A percentile compares a stretch with the other conserved stretches of the same genome.
phyloP scores from a whole-genome alignment of 768 basidiomycete genomes.

The Naganishia onofrii region DNA sequence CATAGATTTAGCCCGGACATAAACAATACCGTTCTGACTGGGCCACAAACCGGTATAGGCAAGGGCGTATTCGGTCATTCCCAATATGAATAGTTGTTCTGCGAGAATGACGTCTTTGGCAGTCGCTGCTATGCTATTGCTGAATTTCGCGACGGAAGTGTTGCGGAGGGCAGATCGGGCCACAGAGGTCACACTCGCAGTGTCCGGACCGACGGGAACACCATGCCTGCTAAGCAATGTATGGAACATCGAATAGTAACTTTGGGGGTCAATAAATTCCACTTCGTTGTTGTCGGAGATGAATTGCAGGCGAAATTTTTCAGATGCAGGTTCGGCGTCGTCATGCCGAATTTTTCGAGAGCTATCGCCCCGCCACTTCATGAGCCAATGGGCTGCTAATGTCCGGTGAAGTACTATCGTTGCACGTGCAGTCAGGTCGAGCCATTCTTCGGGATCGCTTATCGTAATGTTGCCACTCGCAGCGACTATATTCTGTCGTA shows the following conservation, averaged over 20 bases:
- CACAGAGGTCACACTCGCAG: background rate
- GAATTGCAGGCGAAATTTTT: constrained; percentile 8
- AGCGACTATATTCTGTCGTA: background rate
- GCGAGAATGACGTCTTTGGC: constrained; percentile 21
- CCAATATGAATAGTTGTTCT: constrained; percentile 6
- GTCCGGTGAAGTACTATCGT: constrained; percentile 16
- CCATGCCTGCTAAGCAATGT: background rate
- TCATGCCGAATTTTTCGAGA: background rate
- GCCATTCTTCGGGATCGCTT: constrained; percentile 4
- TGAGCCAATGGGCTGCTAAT: constrained; percentile 7
- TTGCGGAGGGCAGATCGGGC: background rate
- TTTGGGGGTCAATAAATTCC: constrained; percentile 10
- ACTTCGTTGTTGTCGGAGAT: background rate
- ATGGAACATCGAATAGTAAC: constrained; percentile 19
- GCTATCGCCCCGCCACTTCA: constrained; percentile 13
- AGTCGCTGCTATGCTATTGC: background rate
- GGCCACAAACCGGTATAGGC: constrained; percentile 12
- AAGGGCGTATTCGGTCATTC: constrained; percentile 13
- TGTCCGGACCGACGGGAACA: background rate
- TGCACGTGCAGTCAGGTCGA: constrained; percentile 10
- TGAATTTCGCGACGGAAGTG: constrained; percentile 10
- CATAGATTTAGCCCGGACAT: constrained; percentile 7
- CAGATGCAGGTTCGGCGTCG: background rate
- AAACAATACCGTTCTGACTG: constrained; percentile 5
- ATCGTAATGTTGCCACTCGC: background rate